Conservation (phyloP, 1,139 yeast genomes). For the Kodamaea sp. region DNA sequence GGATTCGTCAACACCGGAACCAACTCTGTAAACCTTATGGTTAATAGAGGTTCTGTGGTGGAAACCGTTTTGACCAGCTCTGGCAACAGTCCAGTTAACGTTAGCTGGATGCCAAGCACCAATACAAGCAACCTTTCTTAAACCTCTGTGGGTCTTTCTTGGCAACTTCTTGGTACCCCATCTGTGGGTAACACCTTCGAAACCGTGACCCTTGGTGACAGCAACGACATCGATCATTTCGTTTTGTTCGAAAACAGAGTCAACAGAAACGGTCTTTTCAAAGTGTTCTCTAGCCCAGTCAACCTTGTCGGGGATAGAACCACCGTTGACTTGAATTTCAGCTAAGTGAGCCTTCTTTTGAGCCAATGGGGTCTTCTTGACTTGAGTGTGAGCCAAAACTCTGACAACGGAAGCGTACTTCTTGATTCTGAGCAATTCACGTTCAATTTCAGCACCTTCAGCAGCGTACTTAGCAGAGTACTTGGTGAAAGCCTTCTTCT, state of each 20-base stretch:
- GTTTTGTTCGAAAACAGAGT: slow-evolving; percentile 95
- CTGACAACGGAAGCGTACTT: slow-evolving; percentile 99
- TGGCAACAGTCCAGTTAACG: slow-evolving; percentile 99
- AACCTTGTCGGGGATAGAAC: slow-evolving; percentile 95
- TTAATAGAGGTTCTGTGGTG: slow-evolving; percentile 99
- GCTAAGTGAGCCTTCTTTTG: slow-evolving; percentile 99
- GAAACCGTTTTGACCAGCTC: slow-evolving; percentile 99
- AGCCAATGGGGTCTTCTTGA: slow-evolving; percentile 97
- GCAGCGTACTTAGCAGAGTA: slow-evolving; percentile 98
- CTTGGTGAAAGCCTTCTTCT: slow-evolving; percentile 99
- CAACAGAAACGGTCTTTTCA: slow-evolving; percentile 96
- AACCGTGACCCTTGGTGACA: slow-evolving; percentile 99
- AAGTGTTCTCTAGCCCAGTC: slow-evolving; percentile 99
- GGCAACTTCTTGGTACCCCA: slow-evolving; percentile 99
- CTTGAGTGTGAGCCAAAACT: slow-evolving; percentile 98
- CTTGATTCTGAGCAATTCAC: slow-evolving; percentile 97
- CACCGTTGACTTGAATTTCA: slow-evolving; percentile 99
- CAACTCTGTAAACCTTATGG: slow-evolving; percentile 99
- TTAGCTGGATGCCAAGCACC: slow-evolving; percentile 99
- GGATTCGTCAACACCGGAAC: slow-evolving; percentile 91
- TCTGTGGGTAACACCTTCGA: slow-evolving; percentile 99
- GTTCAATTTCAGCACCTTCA: slow-evolving; percentile 84
- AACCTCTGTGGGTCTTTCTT: slow-evolving; percentile 99
- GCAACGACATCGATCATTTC: slow-evolving; percentile 98
- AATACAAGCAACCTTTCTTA: slow-evolving; percentile 99